Evolutionary conservation across 2,329 filamentous ascomycete species (phyloP).

Genomic region (Ascochyta rabiei): DNA sequence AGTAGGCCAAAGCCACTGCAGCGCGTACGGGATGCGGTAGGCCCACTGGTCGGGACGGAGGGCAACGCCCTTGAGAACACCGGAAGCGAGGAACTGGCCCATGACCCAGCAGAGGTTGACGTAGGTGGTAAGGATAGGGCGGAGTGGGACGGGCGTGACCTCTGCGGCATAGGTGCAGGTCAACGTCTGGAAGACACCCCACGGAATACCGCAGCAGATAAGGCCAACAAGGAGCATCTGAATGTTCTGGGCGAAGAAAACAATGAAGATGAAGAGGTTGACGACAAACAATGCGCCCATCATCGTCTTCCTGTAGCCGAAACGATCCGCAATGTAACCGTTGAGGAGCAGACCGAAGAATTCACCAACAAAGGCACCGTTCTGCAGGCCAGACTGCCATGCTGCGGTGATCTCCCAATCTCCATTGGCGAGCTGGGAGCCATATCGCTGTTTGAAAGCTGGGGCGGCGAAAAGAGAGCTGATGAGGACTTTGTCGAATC

Average conservation of each 20-base stretch:
- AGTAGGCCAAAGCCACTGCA: conserved; percentile 79
- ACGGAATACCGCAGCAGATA: conserved; percentile 56
- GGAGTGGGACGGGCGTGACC: conserved; percentile 73
- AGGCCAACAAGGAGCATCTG: conserved; percentile 67
- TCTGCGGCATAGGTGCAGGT: conserved; percentile 59
- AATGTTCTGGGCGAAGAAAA: conserved; percentile 48
- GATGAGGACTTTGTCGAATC: conserved; percentile 81
- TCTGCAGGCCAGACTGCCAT: conserved; percentile 56
- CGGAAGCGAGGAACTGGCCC: conserved; percentile 74
- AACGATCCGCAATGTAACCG: conserved; percentile 52
- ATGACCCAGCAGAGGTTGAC: conserved; percentile 79
- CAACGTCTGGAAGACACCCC: conserved; percentile 55
- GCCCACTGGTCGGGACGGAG: conserved; percentile 69
- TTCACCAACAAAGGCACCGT: conserved; percentile 54
- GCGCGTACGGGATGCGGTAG: conserved; percentile 68
- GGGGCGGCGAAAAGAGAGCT: conserved; percentile 72
- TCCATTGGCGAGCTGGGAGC: conserved; percentile 46
- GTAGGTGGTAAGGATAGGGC: conserved; percentile 65
- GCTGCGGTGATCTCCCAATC: conserved; percentile 51
- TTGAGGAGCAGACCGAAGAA: conserved; percentile 54
- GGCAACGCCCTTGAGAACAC: conserved; percentile 71
- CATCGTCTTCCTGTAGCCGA: conserved; percentile 50
- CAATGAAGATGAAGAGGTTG: conserved; percentile 44
- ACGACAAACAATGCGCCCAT: conserved; percentile 40
- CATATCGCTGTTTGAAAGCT: conserved; percentile 53